A percentile compares a stretch with the other conserved stretches of the same genome.
Evolutionary conservation across 1,139 yeast species (phyloP).

Genomic region (Lodderomyces jiufengensis): DNA sequence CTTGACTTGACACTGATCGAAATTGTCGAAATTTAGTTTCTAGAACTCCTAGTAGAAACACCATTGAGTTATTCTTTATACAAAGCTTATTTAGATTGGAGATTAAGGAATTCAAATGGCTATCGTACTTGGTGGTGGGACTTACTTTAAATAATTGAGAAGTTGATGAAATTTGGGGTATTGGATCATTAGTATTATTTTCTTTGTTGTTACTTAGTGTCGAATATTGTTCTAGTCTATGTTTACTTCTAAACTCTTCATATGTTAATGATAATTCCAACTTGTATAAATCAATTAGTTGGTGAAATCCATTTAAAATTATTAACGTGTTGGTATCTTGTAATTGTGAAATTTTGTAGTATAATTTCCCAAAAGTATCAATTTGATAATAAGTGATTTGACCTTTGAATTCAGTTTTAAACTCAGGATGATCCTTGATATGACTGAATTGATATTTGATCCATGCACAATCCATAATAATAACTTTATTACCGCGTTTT

Average conservation of each 20-base stretch:
- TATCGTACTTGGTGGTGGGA: conserved; percentile 30
- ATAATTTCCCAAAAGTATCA: conserved; percentile 29
- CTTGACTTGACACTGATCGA: not conserved
- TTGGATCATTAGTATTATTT: conserved; percentile 12
- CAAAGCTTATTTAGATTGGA: conserved; percentile 25
- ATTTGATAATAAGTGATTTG: conserved; percentile 13
- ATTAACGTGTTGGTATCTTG: conserved; percentile 16
- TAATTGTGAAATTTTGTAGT: conserved; percentile 8
- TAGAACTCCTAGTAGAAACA: conserved; percentile 31
- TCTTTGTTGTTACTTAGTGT: conserved; percentile 17
- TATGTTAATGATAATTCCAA: conserved; percentile 32
- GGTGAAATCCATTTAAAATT: conserved; percentile 35
- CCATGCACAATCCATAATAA: conserved; percentile 31
- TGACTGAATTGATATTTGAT: conserved; percentile 28
- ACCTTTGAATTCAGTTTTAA: conserved; percentile 11
- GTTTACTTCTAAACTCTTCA: conserved; percentile 34
- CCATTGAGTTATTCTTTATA: conserved; percentile 23
- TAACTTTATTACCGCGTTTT: conserved; percentile 14
- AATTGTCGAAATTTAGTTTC: conserved; percentile 25
- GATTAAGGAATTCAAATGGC: conserved; percentile 29
- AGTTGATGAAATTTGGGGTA: conserved; percentile 29
- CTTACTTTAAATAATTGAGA: conserved; percentile 31
- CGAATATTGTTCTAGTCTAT: conserved; percentile 28
- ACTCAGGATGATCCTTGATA: conserved; percentile 19
- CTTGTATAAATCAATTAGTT: conserved; percentile 33